phyloP scores from a whole-genome alignment of 371 early-diverging fungal genomes.

The Mucor lusitanicus region DNA sequence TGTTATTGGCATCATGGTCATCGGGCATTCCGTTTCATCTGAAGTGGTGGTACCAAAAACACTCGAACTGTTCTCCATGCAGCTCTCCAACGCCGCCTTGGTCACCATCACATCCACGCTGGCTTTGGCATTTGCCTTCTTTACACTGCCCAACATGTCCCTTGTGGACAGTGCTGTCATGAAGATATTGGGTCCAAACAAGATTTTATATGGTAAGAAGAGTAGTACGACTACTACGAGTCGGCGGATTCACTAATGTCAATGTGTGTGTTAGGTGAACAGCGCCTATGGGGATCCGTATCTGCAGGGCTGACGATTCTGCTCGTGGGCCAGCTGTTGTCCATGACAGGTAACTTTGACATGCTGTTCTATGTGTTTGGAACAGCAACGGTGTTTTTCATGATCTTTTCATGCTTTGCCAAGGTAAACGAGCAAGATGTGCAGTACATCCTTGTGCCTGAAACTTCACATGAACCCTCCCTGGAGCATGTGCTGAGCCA shows the following conservation, averaged over 20 bases:
- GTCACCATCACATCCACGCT: constrained; percentile 28
- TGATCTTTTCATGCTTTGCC: constrained; percentile 16
- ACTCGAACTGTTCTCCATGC: neutral
- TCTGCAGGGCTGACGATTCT: constrained; percentile 43
- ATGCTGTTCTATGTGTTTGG: constrained; percentile 39
- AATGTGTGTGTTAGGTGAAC: constrained; percentile 37
- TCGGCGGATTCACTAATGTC: no score
- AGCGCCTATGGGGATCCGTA: constrained; percentile 46
- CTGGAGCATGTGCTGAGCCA: neutral
- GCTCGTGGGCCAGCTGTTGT: constrained; percentile 37
- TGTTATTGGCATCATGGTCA: constrained; percentile 37
- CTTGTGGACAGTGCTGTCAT: constrained; percentile 53
- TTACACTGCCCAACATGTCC: constrained; percentile 42
- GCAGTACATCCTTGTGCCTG: constrained; percentile 1
- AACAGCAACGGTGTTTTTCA: constrained; percentile 25
- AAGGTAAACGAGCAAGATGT: constrained; percentile 1
- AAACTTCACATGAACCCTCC: neutral
- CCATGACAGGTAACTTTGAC: constrained; percentile 29
- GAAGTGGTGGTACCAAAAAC: constrained; percentile 3
- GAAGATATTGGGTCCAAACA: constrained; percentile 52
- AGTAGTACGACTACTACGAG: no score
- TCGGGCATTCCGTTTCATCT: constrained; percentile 34
- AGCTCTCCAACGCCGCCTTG: constrained; percentile 20
- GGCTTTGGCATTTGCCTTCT: constrained; percentile 41
- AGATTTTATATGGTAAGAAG: constrained; percentile 50